Base-by-base conservation (phyloP, 1,284 basidiomycete genomes). In the Apiotrichum gracile region DNA sequence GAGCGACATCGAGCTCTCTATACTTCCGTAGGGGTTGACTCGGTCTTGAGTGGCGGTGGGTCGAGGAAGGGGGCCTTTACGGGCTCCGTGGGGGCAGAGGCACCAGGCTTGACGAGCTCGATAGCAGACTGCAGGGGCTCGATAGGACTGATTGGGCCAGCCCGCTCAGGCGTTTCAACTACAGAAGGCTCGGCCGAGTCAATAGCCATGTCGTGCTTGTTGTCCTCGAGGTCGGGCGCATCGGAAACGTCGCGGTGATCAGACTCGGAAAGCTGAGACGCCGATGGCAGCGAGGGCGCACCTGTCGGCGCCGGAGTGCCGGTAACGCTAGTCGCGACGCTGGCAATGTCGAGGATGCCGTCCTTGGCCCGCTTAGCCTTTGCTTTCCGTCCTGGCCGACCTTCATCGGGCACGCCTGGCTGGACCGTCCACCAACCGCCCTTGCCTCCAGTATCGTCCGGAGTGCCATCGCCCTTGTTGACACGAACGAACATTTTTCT, bases 401-500 rank as follows among this genome's bases (percentile, higher is more conserved):
- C 73, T 52, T 73, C 73, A 51, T 73, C 71, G 12, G 69, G 71
- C 14, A 73, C 66, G 14, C 69, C 71, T n/a, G 70, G 66, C 47
- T 69, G 63, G 5, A 74, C 72, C 9, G 73, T 75, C 73, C 73
- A 75, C 73, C 73, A 75, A 9, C 73, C 73, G 25, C 73, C 73
- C 61, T 75, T 75, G 22, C 70, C 69, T 25, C 66, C 68, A 6
- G 65, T 60, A 33, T 74, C 72, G 52, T 74, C 70, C 8, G 64
- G 64, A 4, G 63, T 51, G 12, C 67, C 68, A 51, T 75, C 73
- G 10, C 64, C 62, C 57, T 73, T 69, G 60, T 74, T 73, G 4
- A 73, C 70, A 26, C 73, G 61, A 12, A 75, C 73, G 57, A 75
- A 75, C 66, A 73, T 74, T 69, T 75, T 75, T 55, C 73, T 75